These are phyloP conservation scores for Klebsormidium nitens DNA, from an alignment of 139 green algal species.

Conservation along the genomic window DNA sequence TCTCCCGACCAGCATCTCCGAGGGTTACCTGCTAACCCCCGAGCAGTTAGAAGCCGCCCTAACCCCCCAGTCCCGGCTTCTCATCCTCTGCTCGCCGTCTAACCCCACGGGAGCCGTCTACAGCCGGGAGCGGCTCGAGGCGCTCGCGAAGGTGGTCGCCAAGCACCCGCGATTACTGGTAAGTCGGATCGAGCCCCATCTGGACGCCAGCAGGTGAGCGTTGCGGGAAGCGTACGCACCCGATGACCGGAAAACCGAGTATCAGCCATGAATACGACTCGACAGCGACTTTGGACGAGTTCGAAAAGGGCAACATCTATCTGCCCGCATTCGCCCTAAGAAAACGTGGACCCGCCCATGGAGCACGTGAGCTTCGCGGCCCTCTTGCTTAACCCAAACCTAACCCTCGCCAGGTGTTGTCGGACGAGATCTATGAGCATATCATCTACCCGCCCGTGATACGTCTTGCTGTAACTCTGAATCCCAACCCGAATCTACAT, in stretches of 20 bases:
- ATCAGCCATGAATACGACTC: no score
- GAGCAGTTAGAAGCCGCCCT: constrained; percentile 66
- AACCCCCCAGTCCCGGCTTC: constrained; percentile 70
- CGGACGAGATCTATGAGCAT: constrained; percentile 50
- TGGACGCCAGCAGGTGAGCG: no score
- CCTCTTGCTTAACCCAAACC: constrained; percentile 56
- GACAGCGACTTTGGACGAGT: no score
- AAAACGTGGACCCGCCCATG: no score
- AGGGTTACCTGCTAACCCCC: constrained; percentile 75
- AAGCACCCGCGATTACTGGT: constrained; percentile 87
- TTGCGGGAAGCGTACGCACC: no score
- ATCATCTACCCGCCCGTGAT: constrained; percentile 9
- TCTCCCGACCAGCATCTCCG: constrained; percentile 53
- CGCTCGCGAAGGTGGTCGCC: constrained; percentile 72
- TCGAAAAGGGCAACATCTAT: no score
- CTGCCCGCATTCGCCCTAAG: no score
- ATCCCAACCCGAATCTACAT: no score
- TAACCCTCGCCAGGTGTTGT: constrained; percentile 31
- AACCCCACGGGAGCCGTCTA: constrained; percentile 94
- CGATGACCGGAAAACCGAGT: no score
- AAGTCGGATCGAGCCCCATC: no score
- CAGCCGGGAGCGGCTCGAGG: constrained; percentile 40
- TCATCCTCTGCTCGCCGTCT: constrained; percentile 95
- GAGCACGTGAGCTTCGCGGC: no score
- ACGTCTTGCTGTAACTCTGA: no score